Percentiles rank a stretch among this genome's conserved stretches.
phyloP scores from a whole-genome alignment of 116 monocot species.

The Cymodocea nodosa region DNA sequence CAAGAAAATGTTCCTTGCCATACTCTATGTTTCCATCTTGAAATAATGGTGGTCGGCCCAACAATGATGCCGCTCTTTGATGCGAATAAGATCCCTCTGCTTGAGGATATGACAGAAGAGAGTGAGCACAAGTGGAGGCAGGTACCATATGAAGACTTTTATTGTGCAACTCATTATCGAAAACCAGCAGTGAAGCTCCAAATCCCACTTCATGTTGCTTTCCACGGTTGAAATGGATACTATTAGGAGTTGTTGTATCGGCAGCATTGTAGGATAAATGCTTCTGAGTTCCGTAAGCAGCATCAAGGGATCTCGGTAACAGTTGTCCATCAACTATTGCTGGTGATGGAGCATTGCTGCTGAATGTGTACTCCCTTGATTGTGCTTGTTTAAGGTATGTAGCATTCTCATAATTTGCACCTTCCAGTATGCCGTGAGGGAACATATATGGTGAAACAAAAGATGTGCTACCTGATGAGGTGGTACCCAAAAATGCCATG shows the following conservation, averaged over 20 bases:
- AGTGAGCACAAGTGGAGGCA: slow-evolving; percentile 7
- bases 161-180: not conserved
- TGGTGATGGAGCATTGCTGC: not conserved
- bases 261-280: not conserved
- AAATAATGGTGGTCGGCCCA: no score
- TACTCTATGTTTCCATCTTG: not conserved
- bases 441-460: slow-evolving; percentile 7
- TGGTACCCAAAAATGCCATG: not conserved
- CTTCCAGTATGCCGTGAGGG: not conserved
- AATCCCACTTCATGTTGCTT: not conserved
- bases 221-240: not conserved
- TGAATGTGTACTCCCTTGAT: not conserved
- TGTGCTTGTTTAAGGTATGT: not conserved
- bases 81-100: not conserved
- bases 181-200: not conserved
- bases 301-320: not conserved
- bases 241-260: not conserved
- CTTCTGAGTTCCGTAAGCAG: not conserved
- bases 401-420: slow-evolving; percentile 4
- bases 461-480: slow-evolving; percentile 1
- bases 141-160: not conserved
- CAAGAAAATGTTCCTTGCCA: not conserved
- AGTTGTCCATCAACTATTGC: not conserved
- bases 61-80: not conserved
- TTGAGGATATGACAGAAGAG: slow-evolving; percentile 15